Evolutionary conservation across 495 filamentous ascomycete species (phyloP).

Genomic region (Hypomontagnella submonticulosa): DNA sequence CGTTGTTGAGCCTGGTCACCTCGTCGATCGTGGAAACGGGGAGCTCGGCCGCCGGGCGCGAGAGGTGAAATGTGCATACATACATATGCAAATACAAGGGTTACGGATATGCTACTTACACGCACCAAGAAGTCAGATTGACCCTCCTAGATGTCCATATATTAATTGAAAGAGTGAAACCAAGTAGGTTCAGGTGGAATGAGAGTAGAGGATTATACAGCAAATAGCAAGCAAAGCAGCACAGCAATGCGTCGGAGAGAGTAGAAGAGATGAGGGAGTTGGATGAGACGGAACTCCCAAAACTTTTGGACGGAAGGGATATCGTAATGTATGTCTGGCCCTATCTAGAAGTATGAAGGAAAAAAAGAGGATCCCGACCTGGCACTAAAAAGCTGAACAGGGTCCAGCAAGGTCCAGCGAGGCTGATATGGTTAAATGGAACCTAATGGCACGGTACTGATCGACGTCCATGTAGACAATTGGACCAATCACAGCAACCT

Average conservation of each 20-base stretch:
- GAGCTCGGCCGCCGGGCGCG: slow-evolving; percentile 17
- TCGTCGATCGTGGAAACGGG: slow-evolving; percentile 29
- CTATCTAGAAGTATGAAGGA: slow-evolving; percentile 2
- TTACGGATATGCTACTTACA: slow-evolving; percentile 23
- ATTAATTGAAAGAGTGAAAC: slow-evolving; percentile 16
- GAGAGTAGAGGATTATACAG: slow-evolving; percentile 3
- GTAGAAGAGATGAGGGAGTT: slow-evolving; percentile 1
- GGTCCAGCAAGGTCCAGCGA: slow-evolving; percentile 14
- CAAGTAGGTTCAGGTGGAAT: neutral
- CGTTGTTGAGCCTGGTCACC: slow-evolving; percentile 37
- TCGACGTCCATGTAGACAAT: slow-evolving; percentile 32
- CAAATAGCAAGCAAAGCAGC: slow-evolving; percentile 5
- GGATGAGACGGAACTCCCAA: slow-evolving; percentile 28
- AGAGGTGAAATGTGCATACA: slow-evolving; percentile 12
- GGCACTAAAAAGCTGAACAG: slow-evolving; percentile 22
- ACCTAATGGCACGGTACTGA: slow-evolving; percentile 34
- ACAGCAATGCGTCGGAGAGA: slow-evolving; percentile 12
- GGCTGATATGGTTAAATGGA: slow-evolving; percentile 45
- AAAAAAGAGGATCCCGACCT: slow-evolving; percentile 31
- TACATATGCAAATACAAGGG: slow-evolving; percentile 36
- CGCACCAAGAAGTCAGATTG: slow-evolving; percentile 17
- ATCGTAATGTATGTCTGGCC: slow-evolving; percentile 29
- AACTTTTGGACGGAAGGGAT: slow-evolving; percentile 28
- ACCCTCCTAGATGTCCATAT: slow-evolving; percentile 10
- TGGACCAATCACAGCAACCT: slow-evolving; percentile 21